A percentile compares a stretch with the other conserved stretches of the same genome.
Evolutionary conservation across 1,139 yeast genomes (phyloP).

Genomic region (Wickerhamomyces sp.): DNA sequence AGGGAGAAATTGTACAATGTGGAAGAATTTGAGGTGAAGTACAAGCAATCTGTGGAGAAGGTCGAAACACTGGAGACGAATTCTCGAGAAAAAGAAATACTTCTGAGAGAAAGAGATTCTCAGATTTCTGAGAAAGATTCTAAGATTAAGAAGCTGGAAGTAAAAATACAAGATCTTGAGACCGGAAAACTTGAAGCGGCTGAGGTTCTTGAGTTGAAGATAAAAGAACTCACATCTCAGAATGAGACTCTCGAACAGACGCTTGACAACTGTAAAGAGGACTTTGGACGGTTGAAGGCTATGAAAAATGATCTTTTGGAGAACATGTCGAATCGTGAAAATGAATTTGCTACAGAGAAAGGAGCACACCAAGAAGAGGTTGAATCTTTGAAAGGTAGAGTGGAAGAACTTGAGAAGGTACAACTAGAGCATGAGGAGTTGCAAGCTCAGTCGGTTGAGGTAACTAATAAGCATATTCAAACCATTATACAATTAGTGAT

Average conservation of each 20-base stretch:
- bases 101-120: neutral
- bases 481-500: constrained; percentile 24
- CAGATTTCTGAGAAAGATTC: neutral
- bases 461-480: constrained; percentile 8
- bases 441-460: constrained; percentile 22
- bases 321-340: constrained; percentile 60
- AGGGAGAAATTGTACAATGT: neutral
- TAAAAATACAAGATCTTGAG: neutral
- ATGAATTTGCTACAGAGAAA: constrained; percentile 52
- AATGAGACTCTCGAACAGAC: constrained; percentile 10
- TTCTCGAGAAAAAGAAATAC: constrained; percentile 1
- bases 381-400: constrained; percentile 34
- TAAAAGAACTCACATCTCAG: constrained; percentile 4
- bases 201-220: neutral
- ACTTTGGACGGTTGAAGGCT: constrained; percentile 25
- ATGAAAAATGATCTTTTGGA: constrained; percentile 62
- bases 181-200: neutral
- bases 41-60: neutral
- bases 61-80: constrained; percentile 1
- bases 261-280: constrained; percentile 14
- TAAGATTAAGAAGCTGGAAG: constrained; percentile 3
- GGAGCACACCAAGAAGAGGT: constrained; percentile 45
- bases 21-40: neutral
- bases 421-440: constrained; percentile 24
- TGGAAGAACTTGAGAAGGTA: constrained; percentile 50